Percentiles rank a stretch among this genome's conserved stretches.
Evolutionary conservation across 768 basidiomycete genomes (phyloP).

Genomic region (Dentipellis fragilis): DNA sequence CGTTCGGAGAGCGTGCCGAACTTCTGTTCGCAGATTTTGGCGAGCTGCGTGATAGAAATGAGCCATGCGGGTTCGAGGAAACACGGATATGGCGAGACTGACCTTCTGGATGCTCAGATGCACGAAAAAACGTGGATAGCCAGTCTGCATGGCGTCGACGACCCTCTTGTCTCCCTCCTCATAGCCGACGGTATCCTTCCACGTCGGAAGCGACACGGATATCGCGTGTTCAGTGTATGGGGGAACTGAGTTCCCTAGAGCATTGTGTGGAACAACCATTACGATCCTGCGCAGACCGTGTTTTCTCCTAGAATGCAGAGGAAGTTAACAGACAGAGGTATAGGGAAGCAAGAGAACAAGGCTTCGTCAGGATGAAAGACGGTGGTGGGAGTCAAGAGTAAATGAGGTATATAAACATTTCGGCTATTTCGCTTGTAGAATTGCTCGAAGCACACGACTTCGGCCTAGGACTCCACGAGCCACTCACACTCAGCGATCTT

Average conservation of each 20-base stretch:
- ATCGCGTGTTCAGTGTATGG: slow-evolving; percentile 79
- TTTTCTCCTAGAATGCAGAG: too few species aligned
- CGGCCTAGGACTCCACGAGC: too few species aligned
- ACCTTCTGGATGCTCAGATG: slow-evolving; percentile 81
- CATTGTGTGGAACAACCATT: slow-evolving; percentile 8
- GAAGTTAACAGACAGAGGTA: too few species aligned
- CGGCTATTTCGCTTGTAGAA: too few species aligned
- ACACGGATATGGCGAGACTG: background rate
- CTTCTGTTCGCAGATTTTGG: slow-evolving; percentile 62
- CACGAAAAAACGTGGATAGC: slow-evolving; percentile 94
- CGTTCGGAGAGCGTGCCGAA: slow-evolving; percentile 64
- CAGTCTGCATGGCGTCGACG: slow-evolving; percentile 69
- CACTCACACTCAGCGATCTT: too few species aligned
- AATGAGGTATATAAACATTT: too few species aligned
- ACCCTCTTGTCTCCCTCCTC: slow-evolving; percentile 84
- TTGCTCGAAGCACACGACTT: too few species aligned
- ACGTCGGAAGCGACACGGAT: slow-evolving; percentile 89
- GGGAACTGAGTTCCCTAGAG: slow-evolving; percentile 46
- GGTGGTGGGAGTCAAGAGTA: too few species aligned
- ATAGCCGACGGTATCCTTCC: slow-evolving; percentile 86
- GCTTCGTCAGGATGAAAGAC: too few species aligned
- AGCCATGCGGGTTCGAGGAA: too few species aligned
- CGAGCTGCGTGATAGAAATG: slow-evolving; percentile 44
- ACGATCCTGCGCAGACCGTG: background rate
- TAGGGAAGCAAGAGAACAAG: too few species aligned